A percentile compares a stretch with the other conserved stretches of the same genome.
Evolutionary conservation across 306 rosid genomes (phyloP).

Genomic region (Canavalia gladiata): DNA sequence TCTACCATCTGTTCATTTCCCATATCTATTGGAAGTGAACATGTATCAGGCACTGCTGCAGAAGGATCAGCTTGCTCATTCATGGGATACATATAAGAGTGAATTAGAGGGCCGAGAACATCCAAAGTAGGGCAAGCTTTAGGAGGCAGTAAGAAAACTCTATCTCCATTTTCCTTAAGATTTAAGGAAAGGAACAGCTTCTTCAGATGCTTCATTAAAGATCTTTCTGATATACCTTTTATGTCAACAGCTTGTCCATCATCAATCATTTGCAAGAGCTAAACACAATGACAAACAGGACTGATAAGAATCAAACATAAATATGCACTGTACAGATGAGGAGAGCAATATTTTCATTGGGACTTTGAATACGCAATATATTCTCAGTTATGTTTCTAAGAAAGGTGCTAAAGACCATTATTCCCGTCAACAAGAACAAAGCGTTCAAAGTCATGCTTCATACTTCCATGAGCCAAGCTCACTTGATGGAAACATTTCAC

Average conservation of each 20-base stretch:
- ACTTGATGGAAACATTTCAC: not conserved
- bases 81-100: slow-evolving; percentile 46
- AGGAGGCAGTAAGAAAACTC: slow-evolving; percentile 74
- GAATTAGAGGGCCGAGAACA: slow-evolving; percentile 72
- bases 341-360: slow-evolving; percentile 2
- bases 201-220: slow-evolving; percentile 71
- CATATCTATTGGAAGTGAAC: slow-evolving; percentile 49
- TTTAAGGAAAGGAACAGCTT: slow-evolving; percentile 76
- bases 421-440: no score
- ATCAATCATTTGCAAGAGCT: slow-evolving; percentile 95
- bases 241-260: slow-evolving; percentile 95
- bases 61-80: slow-evolving; percentile 46
- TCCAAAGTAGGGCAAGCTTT: slow-evolving; percentile 78
- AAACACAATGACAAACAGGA: slow-evolving; percentile 36
- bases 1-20: slow-evolving; percentile 50
- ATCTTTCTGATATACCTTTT: slow-evolving; percentile 78
- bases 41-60: slow-evolving; percentile 49
- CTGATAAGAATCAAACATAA: slow-evolving; percentile 14
- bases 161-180: slow-evolving; percentile 74
- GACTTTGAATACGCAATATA: slow-evolving; percentile 11
- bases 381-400: no score
- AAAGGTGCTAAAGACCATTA: no score
- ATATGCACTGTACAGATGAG: not conserved
- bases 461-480: no score
- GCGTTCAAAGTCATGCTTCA: no score